These are phyloP conservation scores for Pontederia crassipes DNA, from an alignment of 176 grass and related monocot species.

Conservation along the genomic window DNA sequence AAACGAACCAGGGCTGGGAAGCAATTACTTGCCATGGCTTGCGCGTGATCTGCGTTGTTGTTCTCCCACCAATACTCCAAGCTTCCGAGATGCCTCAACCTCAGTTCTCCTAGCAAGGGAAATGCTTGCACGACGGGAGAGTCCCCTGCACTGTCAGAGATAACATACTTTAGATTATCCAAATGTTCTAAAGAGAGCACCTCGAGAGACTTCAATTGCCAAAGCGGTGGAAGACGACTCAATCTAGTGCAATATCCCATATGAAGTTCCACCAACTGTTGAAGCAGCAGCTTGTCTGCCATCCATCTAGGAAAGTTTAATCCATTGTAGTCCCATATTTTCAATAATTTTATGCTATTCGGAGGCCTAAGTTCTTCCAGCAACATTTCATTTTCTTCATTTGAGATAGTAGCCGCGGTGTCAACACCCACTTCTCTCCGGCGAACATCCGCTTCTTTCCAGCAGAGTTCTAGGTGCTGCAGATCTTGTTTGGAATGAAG, in stretches of 20 bases:
- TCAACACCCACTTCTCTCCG: not conserved
- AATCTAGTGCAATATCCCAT: not conserved
- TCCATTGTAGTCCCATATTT: not conserved
- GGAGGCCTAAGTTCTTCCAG: conserved; percentile 21
- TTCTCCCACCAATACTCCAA: not conserved
- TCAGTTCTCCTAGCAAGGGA: not conserved
- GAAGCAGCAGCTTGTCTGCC: not conserved
- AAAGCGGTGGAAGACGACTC: conserved; percentile 14
- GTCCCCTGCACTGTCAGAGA: not conserved
- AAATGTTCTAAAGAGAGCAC: not conserved
- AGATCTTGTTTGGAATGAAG: conserved; percentile 5
- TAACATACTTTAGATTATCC: no score
- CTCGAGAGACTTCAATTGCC: conserved; percentile 13
- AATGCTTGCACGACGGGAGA: not conserved
- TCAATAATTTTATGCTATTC: not conserved
- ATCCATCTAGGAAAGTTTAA: conserved; percentile 12
- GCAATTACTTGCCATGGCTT: not conserved
- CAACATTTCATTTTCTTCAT: not conserved
- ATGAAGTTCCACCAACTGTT: conserved; percentile 10
- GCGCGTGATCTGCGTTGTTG: not conserved
- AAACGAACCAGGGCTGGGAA: not conserved
- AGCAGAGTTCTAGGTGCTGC: not conserved
- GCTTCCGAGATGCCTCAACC: not conserved
- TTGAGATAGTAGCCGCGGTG: no score
- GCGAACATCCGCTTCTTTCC: not conserved